Percentiles rank a stretch among this genome's conserved stretches.
phyloP scores from a whole-genome alignment of 1,139 yeast species.

The Eremothecium coryli region DNA sequence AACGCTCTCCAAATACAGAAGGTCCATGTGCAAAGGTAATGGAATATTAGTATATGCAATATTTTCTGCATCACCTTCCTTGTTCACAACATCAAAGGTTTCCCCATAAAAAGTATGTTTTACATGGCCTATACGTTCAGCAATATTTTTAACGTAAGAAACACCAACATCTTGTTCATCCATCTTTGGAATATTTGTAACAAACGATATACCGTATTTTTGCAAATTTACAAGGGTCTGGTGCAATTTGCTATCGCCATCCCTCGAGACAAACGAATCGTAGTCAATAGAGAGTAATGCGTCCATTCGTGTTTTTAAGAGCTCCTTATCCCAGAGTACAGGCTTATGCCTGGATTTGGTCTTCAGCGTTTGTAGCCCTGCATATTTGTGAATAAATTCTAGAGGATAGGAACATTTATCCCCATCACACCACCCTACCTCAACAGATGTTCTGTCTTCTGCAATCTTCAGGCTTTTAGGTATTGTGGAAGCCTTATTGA shows the following conservation, averaged over 20 bases:
- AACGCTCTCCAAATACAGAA: conserved; percentile 71
- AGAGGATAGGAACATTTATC: conserved; percentile 41
- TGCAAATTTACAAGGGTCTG: conserved; percentile 42
- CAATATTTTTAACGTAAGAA: conserved; percentile 39
- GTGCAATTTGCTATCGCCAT: conserved; percentile 33
- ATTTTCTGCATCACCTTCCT: conserved; percentile 50
- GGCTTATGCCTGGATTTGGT: conserved; percentile 31
- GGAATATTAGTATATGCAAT: conserved; percentile 63
- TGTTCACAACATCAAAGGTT: conserved; percentile 59
- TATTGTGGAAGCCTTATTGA: conserved; percentile 30
- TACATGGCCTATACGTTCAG: conserved; percentile 57
- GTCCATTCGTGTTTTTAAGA: conserved; percentile 23
- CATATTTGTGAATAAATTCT: conserved; percentile 35
- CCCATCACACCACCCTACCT: conserved; percentile 50
- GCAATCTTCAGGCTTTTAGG: conserved; percentile 29
- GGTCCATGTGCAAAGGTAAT: conserved; percentile 73
- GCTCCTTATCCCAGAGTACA: conserved; percentile 36
- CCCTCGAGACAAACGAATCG: conserved; percentile 34
- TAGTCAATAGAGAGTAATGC: conserved; percentile 33
- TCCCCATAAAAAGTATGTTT: conserved; percentile 69
- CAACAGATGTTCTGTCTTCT: conserved; percentile 30
- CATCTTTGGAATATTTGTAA: conserved; percentile 50
- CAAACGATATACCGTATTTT: conserved; percentile 49
- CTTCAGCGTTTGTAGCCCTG: conserved; percentile 29
- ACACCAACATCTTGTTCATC: conserved; percentile 24